These are phyloP conservation scores for Arabidopsis arenosa DNA, from an alignment of 345 rosid genomes.

Conservation along the genomic window DNA sequence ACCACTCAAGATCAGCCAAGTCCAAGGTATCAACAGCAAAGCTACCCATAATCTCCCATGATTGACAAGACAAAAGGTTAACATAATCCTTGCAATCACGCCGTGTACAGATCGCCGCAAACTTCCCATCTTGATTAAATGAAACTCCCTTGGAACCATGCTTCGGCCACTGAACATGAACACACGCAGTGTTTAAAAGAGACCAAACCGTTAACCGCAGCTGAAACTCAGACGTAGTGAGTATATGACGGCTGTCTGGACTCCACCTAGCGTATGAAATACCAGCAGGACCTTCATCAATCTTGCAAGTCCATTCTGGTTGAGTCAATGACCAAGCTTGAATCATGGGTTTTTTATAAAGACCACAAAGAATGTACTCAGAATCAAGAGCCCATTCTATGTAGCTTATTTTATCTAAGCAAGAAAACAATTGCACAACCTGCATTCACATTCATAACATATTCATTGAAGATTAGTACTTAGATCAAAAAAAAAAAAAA, in stretches of 20 bases:
- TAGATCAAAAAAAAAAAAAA: not conserved
- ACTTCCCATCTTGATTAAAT: conserved; percentile 88
- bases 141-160: conserved; percentile 88
- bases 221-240: conserved; percentile 91
- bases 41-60: conserved; percentile 97
- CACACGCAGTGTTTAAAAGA: conserved; percentile 87
- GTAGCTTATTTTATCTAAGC: conserved; percentile 95
- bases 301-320: conserved; percentile 98
- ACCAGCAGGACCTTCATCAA: conserved; percentile 97
- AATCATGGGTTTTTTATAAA: conserved; percentile 85
- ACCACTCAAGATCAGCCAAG: conserved; percentile 95
- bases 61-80: conserved; percentile 80
- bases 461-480: not conserved
- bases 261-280: conserved; percentile 98
- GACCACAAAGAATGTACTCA: conserved; percentile 93
- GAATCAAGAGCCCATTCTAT: conserved; percentile 98
- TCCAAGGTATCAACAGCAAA: conserved; percentile 87
- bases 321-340: conserved; percentile 94
- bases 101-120: conserved; percentile 85
- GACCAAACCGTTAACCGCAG: conserved; percentile 93
- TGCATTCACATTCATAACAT: conserved; percentile 50
- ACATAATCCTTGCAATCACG: conserved; percentile 94
- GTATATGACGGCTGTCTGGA: conserved; percentile 95
- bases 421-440: conserved; percentile 97
- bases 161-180: conserved; percentile 96